Evolutionary conservation across 2,329 filamentous ascomycete genomes (phyloP).

Genomic region (Epichloe scottii): DNA sequence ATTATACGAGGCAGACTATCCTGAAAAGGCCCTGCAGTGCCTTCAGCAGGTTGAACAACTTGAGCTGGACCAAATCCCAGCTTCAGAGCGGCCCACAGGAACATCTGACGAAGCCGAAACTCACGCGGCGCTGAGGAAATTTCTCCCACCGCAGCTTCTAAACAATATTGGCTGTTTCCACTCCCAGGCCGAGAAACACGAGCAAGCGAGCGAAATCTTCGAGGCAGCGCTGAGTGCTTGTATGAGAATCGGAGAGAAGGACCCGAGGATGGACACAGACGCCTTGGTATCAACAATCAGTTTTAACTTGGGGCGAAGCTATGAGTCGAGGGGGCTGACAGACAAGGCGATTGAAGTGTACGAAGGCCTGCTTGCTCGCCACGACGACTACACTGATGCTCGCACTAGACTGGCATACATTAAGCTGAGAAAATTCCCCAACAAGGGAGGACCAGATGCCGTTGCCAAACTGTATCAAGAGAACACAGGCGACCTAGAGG

Average conservation of each 20-base stretch:
- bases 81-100: conserved; percentile 52
- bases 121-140: conserved; percentile 54
- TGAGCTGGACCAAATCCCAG: conserved; percentile 65
- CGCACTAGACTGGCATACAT: conserved; percentile 83
- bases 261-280: conserved; percentile 70
- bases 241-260: conserved; percentile 64
- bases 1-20: conserved; percentile 73
- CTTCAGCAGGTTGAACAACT: conserved; percentile 85
- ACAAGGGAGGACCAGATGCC: conserved; percentile 74
- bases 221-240: conserved; percentile 85
- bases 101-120: conserved; percentile 43
- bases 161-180: conserved; percentile 98
- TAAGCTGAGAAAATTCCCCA: conserved; percentile 65
- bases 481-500: conserved; percentile 76
- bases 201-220: conserved; percentile 73
- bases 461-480: conserved; percentile 77
- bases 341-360: conserved; percentile 85
- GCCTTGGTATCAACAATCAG: conserved; percentile 90
- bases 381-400: conserved; percentile 87
- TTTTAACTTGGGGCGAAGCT: conserved; percentile 89
- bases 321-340: conserved; percentile 69
- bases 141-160: conserved; percentile 76
- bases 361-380: conserved; percentile 69
- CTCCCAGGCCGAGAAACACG: conserved; percentile 74
- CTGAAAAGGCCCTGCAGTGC: conserved; percentile 86